Evolutionary conservation across 1,139 yeast genomes (phyloP).

Genomic region (Lodderomyces orthopsilosis): DNA sequence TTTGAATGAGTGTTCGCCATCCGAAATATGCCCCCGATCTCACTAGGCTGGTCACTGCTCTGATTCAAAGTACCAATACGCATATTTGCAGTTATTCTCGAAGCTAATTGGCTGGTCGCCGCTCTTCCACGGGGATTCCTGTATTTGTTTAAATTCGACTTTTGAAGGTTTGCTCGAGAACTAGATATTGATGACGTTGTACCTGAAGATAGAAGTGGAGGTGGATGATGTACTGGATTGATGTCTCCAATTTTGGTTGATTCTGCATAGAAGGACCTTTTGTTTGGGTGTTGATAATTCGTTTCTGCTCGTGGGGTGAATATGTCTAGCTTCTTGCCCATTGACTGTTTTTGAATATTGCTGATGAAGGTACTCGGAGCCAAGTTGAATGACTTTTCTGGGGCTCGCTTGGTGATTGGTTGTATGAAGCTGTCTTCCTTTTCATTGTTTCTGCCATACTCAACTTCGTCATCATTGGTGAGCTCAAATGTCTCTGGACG

Average conservation of each 20-base stretch:
- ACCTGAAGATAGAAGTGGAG: conserved; percentile 4
- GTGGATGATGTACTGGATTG: background rate
- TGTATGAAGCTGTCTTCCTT: conserved; percentile 1
- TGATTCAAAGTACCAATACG: conserved; percentile 10
- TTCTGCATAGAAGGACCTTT: conserved; percentile 15
- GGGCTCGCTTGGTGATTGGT: background rate
- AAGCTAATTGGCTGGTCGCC: conserved; percentile 14
- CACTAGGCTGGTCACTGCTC: background rate
- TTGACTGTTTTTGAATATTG: conserved; percentile 18
- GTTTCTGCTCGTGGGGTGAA: background rate
- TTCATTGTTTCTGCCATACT: conserved; percentile 4
- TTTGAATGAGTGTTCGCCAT: background rate
- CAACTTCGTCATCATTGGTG: conserved; percentile 6
- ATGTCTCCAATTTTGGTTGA: conserved; percentile 15
- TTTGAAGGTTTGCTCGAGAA: conserved; percentile 8
- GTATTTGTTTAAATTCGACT: conserved; percentile 1
- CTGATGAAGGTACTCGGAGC: conserved; percentile 16
- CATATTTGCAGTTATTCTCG: conserved; percentile 17
- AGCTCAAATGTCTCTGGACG: conserved; percentile 11
- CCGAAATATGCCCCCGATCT: conserved; percentile 1
- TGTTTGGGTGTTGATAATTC: background rate
- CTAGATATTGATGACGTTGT: conserved; percentile 6
- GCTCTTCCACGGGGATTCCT: conserved; percentile 6
- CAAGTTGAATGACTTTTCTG: background rate
- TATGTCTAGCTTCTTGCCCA: background rate